These are phyloP conservation scores for Endoconidiophora laricicola DNA, from an alignment of 2,329 filamentous ascomycete species.

Conservation along the genomic window DNA sequence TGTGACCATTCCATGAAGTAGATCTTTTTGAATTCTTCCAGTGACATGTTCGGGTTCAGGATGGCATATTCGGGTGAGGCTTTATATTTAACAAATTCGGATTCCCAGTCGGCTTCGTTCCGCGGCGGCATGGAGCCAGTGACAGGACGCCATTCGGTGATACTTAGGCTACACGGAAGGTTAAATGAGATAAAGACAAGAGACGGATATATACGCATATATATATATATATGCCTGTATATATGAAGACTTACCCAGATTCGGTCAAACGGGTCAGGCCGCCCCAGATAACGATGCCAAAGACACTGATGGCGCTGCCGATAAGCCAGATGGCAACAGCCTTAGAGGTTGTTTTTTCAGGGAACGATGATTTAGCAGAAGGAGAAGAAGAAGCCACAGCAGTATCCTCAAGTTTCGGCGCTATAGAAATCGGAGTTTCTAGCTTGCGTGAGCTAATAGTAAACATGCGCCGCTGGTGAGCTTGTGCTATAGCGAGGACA, in stretches of 20 bases:
- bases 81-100: constrained; percentile 84
- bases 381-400: constrained; percentile 1
- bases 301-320: constrained; percentile 80
- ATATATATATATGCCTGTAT: neutral
- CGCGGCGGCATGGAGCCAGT: constrained; percentile 80
- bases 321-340: constrained; percentile 82
- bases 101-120: constrained; percentile 67
- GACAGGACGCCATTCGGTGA: constrained; percentile 96
- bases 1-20: constrained; percentile 99
- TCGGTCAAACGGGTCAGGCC: constrained; percentile 88
- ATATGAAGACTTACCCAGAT: constrained; percentile 51
- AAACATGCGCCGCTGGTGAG: constrained; percentile 9
- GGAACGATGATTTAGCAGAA: constrained; percentile 21
- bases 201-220: neutral
- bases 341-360: constrained; percentile 52
- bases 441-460: constrained; percentile 4
- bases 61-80: constrained; percentile 83
- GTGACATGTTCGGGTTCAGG: constrained; percentile 81
- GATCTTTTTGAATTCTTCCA: constrained; percentile 93
- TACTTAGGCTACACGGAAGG: constrained; percentile 54
- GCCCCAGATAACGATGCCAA: constrained; percentile 91
- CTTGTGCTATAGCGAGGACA: neutral
- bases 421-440: neutral
- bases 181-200: neutral
- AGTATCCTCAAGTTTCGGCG: neutral